These are phyloP conservation scores for Camillea tinctor DNA, from an alignment of 2,329 filamentous ascomycete genomes.

Conservation along the genomic window DNA sequence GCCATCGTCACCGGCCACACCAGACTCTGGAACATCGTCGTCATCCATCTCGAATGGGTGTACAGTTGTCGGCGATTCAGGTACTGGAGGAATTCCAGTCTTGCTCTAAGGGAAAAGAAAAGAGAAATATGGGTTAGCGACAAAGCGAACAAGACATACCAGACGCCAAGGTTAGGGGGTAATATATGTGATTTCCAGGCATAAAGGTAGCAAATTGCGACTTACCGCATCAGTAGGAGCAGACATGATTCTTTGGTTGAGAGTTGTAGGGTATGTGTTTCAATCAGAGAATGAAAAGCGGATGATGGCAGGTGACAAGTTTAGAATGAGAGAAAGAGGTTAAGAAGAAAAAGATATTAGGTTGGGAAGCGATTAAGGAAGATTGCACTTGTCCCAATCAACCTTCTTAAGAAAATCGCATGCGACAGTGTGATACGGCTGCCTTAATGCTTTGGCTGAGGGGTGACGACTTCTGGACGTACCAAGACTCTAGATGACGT, in stretches of 20 bases:
- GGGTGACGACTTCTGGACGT: background rate
- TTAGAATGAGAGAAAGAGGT: no score
- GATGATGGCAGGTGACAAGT: no score
- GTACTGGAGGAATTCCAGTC: slow-evolving; percentile 45
- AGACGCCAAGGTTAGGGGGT: slow-evolving; percentile 7
- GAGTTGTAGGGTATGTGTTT: background rate
- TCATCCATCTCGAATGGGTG: slow-evolving; percentile 67
- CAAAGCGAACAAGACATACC: background rate
- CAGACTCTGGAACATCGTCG: slow-evolving; percentile 65
- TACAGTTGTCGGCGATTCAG: slow-evolving; percentile 66
- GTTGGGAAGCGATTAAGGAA: background rate
- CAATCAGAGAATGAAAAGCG: background rate
- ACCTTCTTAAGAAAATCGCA: background rate
- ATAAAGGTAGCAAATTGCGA: slow-evolving; percentile 13
- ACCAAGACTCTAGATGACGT: background rate
- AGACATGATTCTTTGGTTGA: slow-evolving; percentile 30
- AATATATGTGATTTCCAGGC: slow-evolving; percentile 11
- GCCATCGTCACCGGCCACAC: slow-evolving; percentile 45
- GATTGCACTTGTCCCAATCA: background rate
- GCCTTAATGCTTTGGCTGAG: background rate
- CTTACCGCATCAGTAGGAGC: slow-evolving; percentile 34
- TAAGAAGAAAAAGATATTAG: background rate
- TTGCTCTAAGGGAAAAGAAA: slow-evolving; percentile 24
- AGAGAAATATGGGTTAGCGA: slow-evolving; percentile 14
- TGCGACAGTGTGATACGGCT: background rate